phyloP scores from a whole-genome alignment of 2,329 filamentous ascomycete genomes.

The Penicillium sp. region DNA sequence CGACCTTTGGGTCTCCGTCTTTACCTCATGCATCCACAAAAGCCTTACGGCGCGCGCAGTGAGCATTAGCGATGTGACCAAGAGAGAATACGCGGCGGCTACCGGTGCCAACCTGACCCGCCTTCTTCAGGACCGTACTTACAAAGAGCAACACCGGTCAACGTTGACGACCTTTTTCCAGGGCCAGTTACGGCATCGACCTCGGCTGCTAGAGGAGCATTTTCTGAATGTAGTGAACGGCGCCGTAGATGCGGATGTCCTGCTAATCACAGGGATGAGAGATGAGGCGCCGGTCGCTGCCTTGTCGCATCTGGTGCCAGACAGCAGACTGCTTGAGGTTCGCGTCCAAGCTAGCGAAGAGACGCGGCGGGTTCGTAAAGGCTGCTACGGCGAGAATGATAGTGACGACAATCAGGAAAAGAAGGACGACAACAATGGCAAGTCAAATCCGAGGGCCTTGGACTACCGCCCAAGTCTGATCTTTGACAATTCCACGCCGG shows the following conservation, averaged over 20 bases:
- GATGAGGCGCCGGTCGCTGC: slow-evolving; percentile 57
- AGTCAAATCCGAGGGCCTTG: slow-evolving; percentile 27
- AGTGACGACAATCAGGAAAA: not conserved
- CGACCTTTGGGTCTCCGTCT: slow-evolving; percentile 49
- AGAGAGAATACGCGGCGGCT: slow-evolving; percentile 55
- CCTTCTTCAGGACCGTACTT: slow-evolving; percentile 55
- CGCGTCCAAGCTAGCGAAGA: slow-evolving; percentile 45
- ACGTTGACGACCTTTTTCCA: slow-evolving; percentile 55
- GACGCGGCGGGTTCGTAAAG: slow-evolving; percentile 28
- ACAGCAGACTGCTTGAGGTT: slow-evolving; percentile 56
- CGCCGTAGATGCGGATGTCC: slow-evolving; percentile 50
- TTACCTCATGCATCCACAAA: slow-evolving; percentile 30
- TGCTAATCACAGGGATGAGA: slow-evolving; percentile 64
- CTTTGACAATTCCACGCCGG: slow-evolving; percentile 54
- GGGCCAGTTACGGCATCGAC: slow-evolving; percentile 44
- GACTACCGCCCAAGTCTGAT: slow-evolving; percentile 41
- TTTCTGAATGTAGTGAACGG: slow-evolving; percentile 50
- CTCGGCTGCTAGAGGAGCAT: slow-evolving; percentile 51
- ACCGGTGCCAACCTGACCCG: slow-evolving; percentile 50
- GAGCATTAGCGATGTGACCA: slow-evolving; percentile 61
- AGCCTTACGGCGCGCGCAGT: slow-evolving; percentile 41
- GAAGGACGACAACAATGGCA: not conserved
- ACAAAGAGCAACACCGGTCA: slow-evolving; percentile 62
- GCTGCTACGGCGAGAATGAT: not conserved
- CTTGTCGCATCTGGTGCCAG: slow-evolving; percentile 57